phyloP scores from a whole-genome alignment of 1,284 basidiomycete species.

The Pholiota adiposa region DNA sequence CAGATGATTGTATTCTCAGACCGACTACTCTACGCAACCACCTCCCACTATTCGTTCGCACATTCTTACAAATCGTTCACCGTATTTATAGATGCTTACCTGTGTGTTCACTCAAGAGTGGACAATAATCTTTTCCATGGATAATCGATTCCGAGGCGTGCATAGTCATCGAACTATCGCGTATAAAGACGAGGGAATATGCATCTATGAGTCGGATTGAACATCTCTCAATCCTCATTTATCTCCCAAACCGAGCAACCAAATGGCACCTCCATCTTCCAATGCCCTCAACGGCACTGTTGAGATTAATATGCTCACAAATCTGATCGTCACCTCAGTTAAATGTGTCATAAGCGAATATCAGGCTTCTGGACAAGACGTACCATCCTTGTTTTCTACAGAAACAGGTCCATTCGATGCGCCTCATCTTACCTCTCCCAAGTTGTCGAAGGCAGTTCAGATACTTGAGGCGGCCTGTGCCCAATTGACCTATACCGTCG shows the following conservation, averaged over 20 bases:
- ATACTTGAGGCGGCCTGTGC: conserved; percentile 37
- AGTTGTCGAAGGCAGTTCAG: conserved; percentile 29
- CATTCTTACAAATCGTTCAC: background rate
- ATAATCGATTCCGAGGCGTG: too few relatives aligned
- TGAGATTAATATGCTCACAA: conserved; percentile 11
- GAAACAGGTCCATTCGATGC: conserved; percentile 33
- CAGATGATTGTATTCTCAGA: too few relatives aligned
- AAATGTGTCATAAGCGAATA: conserved; percentile 14
- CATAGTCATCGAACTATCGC: too few relatives aligned
- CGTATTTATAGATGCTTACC: background rate
- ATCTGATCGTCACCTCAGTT: conserved; percentile 12
- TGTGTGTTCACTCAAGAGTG: too few relatives aligned
- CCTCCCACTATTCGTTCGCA: background rate
- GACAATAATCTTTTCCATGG: too few relatives aligned
- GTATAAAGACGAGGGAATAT: too few relatives aligned
- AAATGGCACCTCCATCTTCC: background rate
- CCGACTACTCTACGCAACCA: background rate
- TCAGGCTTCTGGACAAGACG: background rate
- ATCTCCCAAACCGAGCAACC: background rate
- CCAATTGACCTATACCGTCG: conserved; percentile 32
- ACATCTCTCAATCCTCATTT: background rate
- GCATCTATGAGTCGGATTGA: too few relatives aligned
- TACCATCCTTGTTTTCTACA: conserved; percentile 31
- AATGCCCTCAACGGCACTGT: background rate
- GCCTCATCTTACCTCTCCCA: conserved; percentile 18